Conservation (phyloP, 2,329 filamentous ascomycete species). For the Botryotinia globosa region DNA sequence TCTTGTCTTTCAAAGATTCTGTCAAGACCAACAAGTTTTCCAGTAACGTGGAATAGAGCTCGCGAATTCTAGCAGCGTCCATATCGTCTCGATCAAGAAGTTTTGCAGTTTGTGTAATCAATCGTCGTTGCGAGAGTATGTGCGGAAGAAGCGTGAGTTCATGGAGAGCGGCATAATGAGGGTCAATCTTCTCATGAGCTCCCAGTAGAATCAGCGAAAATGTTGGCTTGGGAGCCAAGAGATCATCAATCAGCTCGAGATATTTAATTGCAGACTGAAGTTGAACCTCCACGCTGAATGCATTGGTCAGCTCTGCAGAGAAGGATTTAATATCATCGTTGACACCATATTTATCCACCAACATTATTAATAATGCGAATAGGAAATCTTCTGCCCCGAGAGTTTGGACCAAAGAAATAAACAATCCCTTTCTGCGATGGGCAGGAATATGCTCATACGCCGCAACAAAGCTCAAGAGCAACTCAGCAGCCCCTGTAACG, state of each 20-base stretch:
- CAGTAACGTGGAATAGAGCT: constrained; percentile 66
- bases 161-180: constrained; percentile 51
- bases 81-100: constrained; percentile 62
- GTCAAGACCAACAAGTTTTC: constrained; percentile 65
- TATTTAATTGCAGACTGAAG: constrained; percentile 75
- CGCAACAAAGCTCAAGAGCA: constrained; percentile 92
- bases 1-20: constrained; percentile 58
- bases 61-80: constrained; percentile 62
- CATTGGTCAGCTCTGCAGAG: constrained; percentile 67
- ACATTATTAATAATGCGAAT: constrained; percentile 81
- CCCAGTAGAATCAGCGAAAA: constrained; percentile 72
- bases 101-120: constrained; percentile 54
- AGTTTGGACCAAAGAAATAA: constrained; percentile 79
- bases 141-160: constrained; percentile 57
- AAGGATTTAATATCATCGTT: constrained; percentile 73
- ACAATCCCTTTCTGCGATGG: constrained; percentile 78
- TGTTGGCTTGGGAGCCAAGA: constrained; percentile 70
- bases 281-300: constrained; percentile 72
- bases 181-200: constrained; percentile 49
- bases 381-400: constrained; percentile 84
- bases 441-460: constrained; percentile 94
- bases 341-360: constrained; percentile 84
- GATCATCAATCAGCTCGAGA: constrained; percentile 70
- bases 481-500: constrained; percentile 78
- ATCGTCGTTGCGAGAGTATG: constrained; percentile 56